These are phyloP conservation scores for Spathaspora girioi DNA, from an alignment of 805 yeast genomes.

Conservation along the genomic window DNA sequence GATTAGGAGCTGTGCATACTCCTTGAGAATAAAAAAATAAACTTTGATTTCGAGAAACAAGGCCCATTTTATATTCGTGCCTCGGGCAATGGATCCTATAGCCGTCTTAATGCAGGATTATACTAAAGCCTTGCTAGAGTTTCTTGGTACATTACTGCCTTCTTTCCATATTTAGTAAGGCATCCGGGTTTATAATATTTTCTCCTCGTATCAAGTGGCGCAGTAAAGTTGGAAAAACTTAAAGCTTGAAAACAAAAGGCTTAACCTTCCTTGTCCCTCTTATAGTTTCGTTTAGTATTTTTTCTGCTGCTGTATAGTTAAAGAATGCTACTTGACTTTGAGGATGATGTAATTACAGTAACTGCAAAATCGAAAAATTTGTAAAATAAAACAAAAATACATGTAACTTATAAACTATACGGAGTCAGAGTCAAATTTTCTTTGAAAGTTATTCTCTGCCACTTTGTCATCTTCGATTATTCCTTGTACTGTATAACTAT, in stretches of 20 bases:
- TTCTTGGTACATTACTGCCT: not conserved
- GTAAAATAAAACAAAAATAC: not conserved
- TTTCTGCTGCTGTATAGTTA: not conserved
- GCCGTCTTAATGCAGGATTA: not conserved
- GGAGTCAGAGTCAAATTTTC: not conserved
- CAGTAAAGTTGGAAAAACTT: not conserved
- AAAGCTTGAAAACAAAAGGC: not conserved
- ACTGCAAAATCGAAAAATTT: too few relatives aligned
- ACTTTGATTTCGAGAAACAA: too few relatives aligned
- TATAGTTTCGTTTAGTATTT: not conserved
- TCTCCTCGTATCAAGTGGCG: not conserved
- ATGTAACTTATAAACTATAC: not conserved
- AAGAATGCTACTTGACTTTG: not conserved
- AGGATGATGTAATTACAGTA: not conserved
- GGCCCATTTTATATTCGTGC: too few relatives aligned
- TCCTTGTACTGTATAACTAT: not conserved
- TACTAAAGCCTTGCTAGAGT: not conserved
- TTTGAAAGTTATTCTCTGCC: not conserved
- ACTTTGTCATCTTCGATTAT: not conserved
- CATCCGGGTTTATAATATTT: not conserved
- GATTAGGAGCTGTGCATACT: not conserved
- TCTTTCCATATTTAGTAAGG: not conserved
- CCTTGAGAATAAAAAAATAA: too few relatives aligned
- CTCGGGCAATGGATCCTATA: too few relatives aligned
- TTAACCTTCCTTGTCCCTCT: not conserved